Evolutionary conservation across 2,329 filamentous ascomycete genomes (phyloP), one percentile per base, ranked within the genome.

Genomic region (Amphichorda felina): DNA sequence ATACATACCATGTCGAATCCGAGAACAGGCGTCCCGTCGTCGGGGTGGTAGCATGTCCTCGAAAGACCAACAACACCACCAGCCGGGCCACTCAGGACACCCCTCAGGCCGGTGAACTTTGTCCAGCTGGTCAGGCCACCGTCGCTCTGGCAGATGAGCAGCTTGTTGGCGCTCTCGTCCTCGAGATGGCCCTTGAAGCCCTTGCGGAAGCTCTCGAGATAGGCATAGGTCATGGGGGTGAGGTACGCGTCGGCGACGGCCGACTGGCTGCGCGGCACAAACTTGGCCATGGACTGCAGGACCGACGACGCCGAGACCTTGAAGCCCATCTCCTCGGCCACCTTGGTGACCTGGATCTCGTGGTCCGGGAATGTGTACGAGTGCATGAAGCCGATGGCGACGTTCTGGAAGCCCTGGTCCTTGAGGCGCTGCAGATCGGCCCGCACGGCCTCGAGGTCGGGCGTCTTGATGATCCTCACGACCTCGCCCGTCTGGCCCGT

Each of bases 71-170:
- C 44, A 2, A 52, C 50, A 5, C 50, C 50, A 3, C 49, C 50
- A 1, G 48, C 49, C n/a, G 50, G 50, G 1, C 50, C 49, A 24
- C 45, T 48, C 2, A 52, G 28, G 2, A 52, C 93, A 4, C 85
- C 86, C 46, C 80, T 78, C 4, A 94, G 61, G 0, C 88, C 87
- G 0, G 82, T 88, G 50, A 95, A 94, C 42, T 74, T 78, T 37
- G 82, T 77, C 1, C 87, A 81, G 43, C 87, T 81, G 0, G 79
- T 74, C 2, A 80, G 53, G 0, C 76, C 75, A 16, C 84, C 84
- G 43, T 91, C 84, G 9, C 80, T 87, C 55, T 94, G 86, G 87
- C 94, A 94, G 46, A 95, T 94, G 53, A 95, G 87, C 59, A 88
- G 94, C 42, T 87, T 68, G 3, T 85, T 83, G 3, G 80, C 81